Evolutionary conservation across 768 basidiomycete species (phyloP).

Genomic region (Amanita rimosa): DNA sequence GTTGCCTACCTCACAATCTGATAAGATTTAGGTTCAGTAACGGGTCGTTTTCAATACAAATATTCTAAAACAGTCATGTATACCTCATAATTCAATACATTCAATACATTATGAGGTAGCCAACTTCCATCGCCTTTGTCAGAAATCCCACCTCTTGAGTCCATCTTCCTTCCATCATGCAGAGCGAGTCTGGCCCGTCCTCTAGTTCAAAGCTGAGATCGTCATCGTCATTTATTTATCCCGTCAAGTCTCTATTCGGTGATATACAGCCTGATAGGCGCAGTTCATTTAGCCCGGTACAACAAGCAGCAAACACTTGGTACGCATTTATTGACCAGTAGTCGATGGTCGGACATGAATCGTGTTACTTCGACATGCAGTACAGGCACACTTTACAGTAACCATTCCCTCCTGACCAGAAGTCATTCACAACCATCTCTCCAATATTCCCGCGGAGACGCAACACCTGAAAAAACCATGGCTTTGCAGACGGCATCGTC

Average conservation of each 20-base stretch:
- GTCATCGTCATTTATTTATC: conserved; percentile 24
- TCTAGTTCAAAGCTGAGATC: neutral
- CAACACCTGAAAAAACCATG: neutral
- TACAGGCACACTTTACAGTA: neutral
- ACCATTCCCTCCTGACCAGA: neutral
- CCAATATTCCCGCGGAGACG: neutral
- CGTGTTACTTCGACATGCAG: neutral
- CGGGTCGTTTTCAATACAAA: no score
- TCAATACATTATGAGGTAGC: no score
- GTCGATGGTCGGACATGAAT: neutral
- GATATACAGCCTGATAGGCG: conserved; percentile 22
- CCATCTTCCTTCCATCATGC: neutral
- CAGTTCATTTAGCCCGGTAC: neutral
- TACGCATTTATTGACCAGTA: neutral
- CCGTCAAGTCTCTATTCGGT: conserved; percentile 27
- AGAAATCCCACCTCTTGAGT: no score
- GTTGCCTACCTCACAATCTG: no score
- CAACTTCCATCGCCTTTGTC: no score
- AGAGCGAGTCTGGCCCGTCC: conserved; percentile 1
- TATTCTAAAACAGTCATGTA: no score
- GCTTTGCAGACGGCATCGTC: no score
- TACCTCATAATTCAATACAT: no score
- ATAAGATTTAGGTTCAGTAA: no score
- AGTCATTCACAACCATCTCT: neutral
- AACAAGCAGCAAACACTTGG: neutral